Base-by-base conservation (phyloP, 768 basidiomycete species). In the Leccinum pellstonianum region DNA sequence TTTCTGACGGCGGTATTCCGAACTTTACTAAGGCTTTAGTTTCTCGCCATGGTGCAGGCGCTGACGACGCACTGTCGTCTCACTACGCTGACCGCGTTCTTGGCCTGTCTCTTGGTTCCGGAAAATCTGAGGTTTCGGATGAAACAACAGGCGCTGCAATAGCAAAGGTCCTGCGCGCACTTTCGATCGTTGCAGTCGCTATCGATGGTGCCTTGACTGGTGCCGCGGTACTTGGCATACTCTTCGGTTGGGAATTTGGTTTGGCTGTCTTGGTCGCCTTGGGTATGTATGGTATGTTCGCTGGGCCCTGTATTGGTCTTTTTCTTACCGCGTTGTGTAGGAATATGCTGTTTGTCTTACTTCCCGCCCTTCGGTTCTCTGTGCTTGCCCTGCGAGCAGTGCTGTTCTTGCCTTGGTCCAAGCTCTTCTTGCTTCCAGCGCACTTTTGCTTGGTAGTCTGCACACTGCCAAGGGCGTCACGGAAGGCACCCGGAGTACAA, bases 161-260 rank as follows among this genome's bases (percentile, higher is more conserved):
- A 54, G 53, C 69, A 6, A 59, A 59, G 51, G 64, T 55, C 9
- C 37, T 71, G n/a, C 48, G 63, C 9, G 65, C 65, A 1, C 25
- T 62, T 29, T 59, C 95, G 68, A 81, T 93, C 10, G 79, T 94
- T 12, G 83, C 89, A 27, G 95, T 95, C 0, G 91, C 88, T 11
- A 83, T 95, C 60, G 76, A 93, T 53, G 96, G 98, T 71, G 87
- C 90, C 54, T 64, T 79, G 52, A 76, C 92, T 48, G 93, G 91
- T 14, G 21, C 90, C 14, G 77, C 86, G 5, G 77, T 87, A n/a
- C 89, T 93, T 67, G 76, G 78, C 35, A 33, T 85, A 52, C 68
- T 77, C 55, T 88, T 91, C 61, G 83, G 86, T 65, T 89, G 84
- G 87, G 79, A 78, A 10, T 77, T 91, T 59, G 83, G 86, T 8